Evolutionary conservation across 805 yeast species (phyloP).

Genomic region (Nakazawaea populi): DNA sequence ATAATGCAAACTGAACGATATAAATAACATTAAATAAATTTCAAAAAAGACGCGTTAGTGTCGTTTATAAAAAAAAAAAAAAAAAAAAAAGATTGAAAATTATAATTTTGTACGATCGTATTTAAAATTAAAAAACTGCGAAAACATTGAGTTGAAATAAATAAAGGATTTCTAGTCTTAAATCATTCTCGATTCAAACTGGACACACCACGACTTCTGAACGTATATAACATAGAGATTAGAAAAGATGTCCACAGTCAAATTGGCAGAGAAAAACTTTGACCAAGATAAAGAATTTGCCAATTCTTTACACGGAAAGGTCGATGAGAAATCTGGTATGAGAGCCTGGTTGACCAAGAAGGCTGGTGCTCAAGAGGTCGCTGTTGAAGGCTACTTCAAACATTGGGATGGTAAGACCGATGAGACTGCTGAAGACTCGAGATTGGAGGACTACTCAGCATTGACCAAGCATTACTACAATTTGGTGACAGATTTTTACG

Average conservation of each 20-base stretch:
- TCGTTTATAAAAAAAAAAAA: neutral
- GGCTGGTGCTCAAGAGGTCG: slow-evolving; percentile 73
- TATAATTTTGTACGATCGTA: neutral
- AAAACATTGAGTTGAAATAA: neutral
- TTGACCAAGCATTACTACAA: slow-evolving; percentile 95
- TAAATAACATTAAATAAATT: neutral
- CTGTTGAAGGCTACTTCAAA: slow-evolving; percentile 86
- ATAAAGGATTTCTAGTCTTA: neutral
- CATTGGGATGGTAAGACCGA: slow-evolving; percentile 95
- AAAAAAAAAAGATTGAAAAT: neutral
- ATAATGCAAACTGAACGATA: neutral
- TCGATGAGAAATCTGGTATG: slow-evolving; percentile 61
- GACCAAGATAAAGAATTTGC: slow-evolving; percentile 69
- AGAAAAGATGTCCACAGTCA: neutral
- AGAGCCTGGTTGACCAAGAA: slow-evolving; percentile 74
- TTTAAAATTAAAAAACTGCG: neutral
- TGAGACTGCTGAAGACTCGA: slow-evolving; percentile 57
- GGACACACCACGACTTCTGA: too few species aligned
- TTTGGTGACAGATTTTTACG: slow-evolving; percentile 95
- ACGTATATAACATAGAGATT: too few species aligned
- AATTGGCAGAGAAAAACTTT: slow-evolving; percentile 50
- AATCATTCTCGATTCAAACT: too few species aligned
- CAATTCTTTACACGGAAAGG: slow-evolving; percentile 79
- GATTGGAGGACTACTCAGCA: slow-evolving; percentile 83
- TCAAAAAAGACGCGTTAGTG: neutral